Percentiles rank a stretch among this genome's conserved stretches.
Conservation (phyloP, 1,284 basidiomycete genomes). For the Mrakiaceae sp. region DNA sequence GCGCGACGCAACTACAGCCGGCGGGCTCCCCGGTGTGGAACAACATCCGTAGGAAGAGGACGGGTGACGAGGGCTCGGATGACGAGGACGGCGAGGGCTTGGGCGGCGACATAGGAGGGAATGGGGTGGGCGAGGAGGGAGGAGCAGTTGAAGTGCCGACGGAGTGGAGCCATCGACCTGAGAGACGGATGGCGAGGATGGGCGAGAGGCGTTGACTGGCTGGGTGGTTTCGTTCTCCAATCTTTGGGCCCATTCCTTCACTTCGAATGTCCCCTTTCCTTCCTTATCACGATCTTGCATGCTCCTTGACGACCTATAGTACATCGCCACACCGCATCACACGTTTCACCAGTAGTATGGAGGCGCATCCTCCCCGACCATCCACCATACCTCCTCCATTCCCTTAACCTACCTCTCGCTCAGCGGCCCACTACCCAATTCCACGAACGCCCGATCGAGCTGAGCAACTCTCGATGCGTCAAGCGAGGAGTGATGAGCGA, state of each 20-base stretch:
- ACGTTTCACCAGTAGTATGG: background rate
- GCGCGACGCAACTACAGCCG: constrained; percentile 31
- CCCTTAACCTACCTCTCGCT: background rate
- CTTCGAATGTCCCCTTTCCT: too few relatives aligned
- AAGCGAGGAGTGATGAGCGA: constrained; percentile 1
- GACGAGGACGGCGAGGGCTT: constrained; percentile 38
- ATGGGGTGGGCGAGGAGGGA: background rate
- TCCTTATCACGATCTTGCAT: too few relatives aligned
- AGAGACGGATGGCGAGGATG: background rate
- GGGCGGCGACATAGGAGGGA: background rate
- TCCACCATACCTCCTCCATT: constrained; percentile 1
- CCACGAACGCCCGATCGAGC: background rate
- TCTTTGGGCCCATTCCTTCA: too few relatives aligned
- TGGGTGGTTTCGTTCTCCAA: too few relatives aligned
- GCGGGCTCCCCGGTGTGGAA: background rate
- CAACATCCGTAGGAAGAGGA: constrained; percentile 51
- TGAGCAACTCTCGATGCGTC: background rate
- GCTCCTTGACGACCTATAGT: too few relatives aligned
- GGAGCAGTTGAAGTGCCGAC: background rate
- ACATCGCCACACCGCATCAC: too few relatives aligned
- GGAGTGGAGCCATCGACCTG: background rate
- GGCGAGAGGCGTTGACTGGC: background rate
- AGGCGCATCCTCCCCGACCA: background rate
- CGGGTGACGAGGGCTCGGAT: constrained; percentile 48
- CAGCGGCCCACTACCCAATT: background rate